Evolutionary conservation across 1,284 basidiomycete genomes (phyloP).

Genomic region (Malassezia psittaci): DNA sequence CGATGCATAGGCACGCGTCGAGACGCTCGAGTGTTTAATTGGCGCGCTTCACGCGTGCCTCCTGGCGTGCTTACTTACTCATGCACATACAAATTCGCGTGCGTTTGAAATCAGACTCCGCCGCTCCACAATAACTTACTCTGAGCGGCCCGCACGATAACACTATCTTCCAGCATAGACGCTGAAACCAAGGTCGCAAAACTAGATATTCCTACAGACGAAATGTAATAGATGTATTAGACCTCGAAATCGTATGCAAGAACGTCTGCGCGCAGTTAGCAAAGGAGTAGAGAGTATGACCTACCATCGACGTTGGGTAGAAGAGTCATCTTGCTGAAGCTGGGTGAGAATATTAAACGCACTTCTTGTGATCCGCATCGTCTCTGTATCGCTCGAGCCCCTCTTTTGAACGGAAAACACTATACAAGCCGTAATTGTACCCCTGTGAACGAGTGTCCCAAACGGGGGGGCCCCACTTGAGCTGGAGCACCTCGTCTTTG

Average conservation of each 20-base stretch:
- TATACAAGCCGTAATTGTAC: slow-evolving; percentile 39
- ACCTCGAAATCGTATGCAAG: slow-evolving; percentile 40
- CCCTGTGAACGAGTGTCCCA: slow-evolving; percentile 32
- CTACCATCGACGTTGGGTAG: slow-evolving; percentile 29
- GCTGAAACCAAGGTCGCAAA: no score
- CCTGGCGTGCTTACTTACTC: no score
- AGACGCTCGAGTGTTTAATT: neutral
- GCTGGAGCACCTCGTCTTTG: slow-evolving; percentile 23
- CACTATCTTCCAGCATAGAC: no score
- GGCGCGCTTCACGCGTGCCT: neutral
- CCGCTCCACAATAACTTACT: no score
- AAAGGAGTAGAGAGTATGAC: neutral
- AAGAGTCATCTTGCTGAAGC: slow-evolving; percentile 30
- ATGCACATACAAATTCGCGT: no score
- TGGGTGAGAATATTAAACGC: slow-evolving; percentile 17
- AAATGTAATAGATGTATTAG: slow-evolving; percentile 2
- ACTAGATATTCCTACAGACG: no score
- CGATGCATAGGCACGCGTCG: neutral
- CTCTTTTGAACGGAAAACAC: slow-evolving; percentile 24
- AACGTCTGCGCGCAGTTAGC: slow-evolving; percentile 12
- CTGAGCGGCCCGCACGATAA: no score
- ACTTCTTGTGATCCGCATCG: slow-evolving; percentile 40
- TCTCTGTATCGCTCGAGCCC: slow-evolving; percentile 34
- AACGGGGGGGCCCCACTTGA: slow-evolving; percentile 33
- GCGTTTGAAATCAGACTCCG: no score